phyloP scores from a whole-genome alignment of 1,284 basidiomycete species.

The Amylostereum areolatum region DNA sequence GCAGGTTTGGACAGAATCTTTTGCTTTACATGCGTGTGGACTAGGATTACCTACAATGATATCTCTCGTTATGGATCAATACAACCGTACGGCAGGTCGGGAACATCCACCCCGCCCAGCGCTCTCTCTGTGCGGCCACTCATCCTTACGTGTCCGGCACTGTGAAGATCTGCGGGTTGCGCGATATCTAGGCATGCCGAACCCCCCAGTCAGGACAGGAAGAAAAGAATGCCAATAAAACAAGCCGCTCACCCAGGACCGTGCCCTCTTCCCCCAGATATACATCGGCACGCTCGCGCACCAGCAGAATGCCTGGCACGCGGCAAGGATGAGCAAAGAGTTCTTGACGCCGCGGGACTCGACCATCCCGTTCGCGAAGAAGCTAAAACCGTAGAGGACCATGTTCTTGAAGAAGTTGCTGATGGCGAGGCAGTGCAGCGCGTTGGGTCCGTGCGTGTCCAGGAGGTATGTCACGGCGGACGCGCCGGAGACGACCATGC shows the following conservation, averaged over 20 bases:
- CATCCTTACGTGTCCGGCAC: background rate
- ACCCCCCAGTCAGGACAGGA: too few species aligned
- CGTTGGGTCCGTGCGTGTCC: conserved; percentile 34
- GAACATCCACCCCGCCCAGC: too few species aligned
- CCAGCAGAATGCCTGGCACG: conserved; percentile 34
- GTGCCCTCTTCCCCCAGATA: conserved; percentile 34
- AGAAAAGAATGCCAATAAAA: too few species aligned
- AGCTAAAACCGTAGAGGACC: conserved; percentile 38
- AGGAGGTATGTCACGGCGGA: conserved; percentile 38
- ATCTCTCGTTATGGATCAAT: too few species aligned
- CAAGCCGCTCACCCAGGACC: conserved; percentile 35
- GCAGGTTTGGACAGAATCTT: too few species aligned
- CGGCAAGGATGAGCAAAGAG: conserved; percentile 32
- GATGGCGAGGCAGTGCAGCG: conserved; percentile 35
- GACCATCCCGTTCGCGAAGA: conserved; percentile 41
- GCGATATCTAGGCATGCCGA: background rate
- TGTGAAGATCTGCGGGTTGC: background rate
- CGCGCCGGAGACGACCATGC: conserved; percentile 33
- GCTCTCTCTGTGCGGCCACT: too few species aligned
- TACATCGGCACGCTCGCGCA: conserved; percentile 34
- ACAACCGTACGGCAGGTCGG: too few species aligned
- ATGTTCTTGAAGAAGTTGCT: conserved; percentile 39
- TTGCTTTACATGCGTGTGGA: too few species aligned
- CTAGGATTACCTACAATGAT: too few species aligned
- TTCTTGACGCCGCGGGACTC: conserved; percentile 28